These are phyloP conservation scores for Amylocystis lapponica DNA, from an alignment of 768 basidiomycete species.

Conservation along the genomic window DNA sequence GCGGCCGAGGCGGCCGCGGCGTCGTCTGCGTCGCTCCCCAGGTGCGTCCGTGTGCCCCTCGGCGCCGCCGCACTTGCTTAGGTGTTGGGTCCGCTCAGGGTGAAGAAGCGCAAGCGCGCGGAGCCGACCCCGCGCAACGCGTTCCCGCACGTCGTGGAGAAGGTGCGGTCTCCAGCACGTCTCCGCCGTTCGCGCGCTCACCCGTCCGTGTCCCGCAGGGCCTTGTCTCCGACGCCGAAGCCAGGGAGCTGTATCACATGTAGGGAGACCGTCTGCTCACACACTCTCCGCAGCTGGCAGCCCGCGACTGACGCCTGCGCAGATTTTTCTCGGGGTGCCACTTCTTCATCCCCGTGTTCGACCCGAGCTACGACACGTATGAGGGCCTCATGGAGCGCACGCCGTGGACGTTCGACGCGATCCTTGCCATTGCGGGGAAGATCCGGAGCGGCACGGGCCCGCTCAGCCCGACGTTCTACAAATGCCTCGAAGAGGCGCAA, in stretches of 20 bases:
- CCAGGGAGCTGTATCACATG: constrained; percentile 90
- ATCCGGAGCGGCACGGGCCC: constrained; percentile 88
- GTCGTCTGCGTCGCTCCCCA: constrained; percentile 57
- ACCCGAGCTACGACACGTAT: constrained; percentile 89
- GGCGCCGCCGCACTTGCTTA: background rate
- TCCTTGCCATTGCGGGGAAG: constrained; percentile 88
- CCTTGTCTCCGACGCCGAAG: constrained; percentile 79
- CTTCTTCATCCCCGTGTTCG: constrained; percentile 93
- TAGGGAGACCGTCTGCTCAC: constrained; percentile 33
- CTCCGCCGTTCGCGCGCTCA: background rate
- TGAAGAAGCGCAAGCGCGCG: constrained; percentile 79
- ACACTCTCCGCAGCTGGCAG: constrained; percentile 14
- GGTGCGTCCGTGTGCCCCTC: constrained; percentile 31
- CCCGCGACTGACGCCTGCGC: constrained; percentile 14
- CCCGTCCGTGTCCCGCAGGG: constrained; percentile 42
- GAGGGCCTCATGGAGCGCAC: constrained; percentile 88
- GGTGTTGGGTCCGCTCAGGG: constrained; percentile 33
- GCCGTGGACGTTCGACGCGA: constrained; percentile 93
- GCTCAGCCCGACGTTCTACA: constrained; percentile 80
- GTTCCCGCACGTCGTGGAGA: constrained; percentile 86
- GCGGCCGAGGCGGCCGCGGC: constrained; percentile 90
- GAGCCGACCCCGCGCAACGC: constrained; percentile 82
- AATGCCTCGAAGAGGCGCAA: constrained; percentile 90
- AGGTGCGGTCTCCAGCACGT: constrained; percentile 37
- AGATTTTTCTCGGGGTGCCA: constrained; percentile 97